Conservation (phyloP, 306 rosid species). For the Citrullus colocynthis region DNA sequence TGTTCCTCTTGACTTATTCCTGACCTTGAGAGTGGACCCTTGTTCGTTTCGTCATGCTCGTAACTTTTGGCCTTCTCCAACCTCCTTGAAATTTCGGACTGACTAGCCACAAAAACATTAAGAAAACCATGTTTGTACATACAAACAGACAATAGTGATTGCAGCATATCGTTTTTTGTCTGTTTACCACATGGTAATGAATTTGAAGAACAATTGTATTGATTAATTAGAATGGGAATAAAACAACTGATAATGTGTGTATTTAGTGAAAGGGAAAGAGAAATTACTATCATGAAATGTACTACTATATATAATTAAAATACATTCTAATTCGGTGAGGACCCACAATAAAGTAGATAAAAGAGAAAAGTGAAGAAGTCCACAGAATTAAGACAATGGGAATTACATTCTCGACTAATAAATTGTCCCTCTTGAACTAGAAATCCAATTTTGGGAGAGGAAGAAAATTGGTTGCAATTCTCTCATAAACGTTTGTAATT, state of each 20-base stretch:
- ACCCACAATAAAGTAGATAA: background rate
- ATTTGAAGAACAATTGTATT: background rate
- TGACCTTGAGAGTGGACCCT: constrained; percentile 75
- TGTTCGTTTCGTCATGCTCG: constrained; percentile 46
- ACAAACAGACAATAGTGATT: constrained; percentile 3
- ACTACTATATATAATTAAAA: background rate
- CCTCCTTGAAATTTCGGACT: constrained; percentile 95
- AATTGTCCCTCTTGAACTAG: background rate
- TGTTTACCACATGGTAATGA: background rate
- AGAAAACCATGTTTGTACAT: constrained; percentile 36
- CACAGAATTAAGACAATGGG: background rate
- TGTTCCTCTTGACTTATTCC: constrained; percentile 86
- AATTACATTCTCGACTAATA: background rate
- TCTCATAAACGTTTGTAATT: background rate
- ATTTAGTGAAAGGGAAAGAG: background rate
- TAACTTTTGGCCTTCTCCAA: constrained; percentile 37
- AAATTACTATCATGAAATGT: background rate
- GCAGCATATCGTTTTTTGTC: background rate
- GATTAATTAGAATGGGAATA: background rate
- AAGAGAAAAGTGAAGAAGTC: background rate
- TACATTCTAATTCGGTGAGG: background rate
- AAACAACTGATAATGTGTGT: background rate
- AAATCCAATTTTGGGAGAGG: background rate
- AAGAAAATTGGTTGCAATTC: background rate
- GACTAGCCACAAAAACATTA: constrained; percentile 89